These are phyloP conservation scores for Aspergillus fischeri DNA, from an alignment of 2,329 filamentous ascomycete species.

Conservation along the genomic window DNA sequence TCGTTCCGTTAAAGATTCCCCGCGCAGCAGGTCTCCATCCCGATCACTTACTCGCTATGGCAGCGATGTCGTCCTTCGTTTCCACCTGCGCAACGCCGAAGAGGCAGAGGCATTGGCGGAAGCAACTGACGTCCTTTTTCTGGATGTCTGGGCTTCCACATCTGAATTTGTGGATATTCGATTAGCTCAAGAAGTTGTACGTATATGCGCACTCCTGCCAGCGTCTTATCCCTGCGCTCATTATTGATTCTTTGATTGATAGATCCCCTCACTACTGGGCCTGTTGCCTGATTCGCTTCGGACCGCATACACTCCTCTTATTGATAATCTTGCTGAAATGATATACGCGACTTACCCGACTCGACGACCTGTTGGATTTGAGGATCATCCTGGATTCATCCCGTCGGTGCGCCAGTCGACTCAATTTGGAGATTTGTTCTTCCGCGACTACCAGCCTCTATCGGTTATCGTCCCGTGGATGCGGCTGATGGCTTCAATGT, in stretches of 20 bases:
- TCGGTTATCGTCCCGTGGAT: constrained; percentile 88
- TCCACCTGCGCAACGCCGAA: constrained; percentile 66
- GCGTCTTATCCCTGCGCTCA: neutral
- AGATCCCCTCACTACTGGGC: constrained; percentile 69
- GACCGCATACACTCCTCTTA: constrained; percentile 67
- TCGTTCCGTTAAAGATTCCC: constrained; percentile 12
- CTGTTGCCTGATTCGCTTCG: constrained; percentile 73
- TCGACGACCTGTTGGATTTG: constrained; percentile 27
- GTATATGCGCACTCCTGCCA: constrained; percentile 18
- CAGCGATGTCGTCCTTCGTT: constrained; percentile 82
- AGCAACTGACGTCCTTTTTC: constrained; percentile 68
- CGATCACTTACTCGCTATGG: constrained; percentile 57
- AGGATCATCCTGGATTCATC: constrained; percentile 26
- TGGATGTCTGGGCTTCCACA: constrained; percentile 88
- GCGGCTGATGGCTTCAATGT: constrained; percentile 83
- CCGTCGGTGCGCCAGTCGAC: constrained; percentile 29
- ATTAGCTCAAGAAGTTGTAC: constrained; percentile 68
- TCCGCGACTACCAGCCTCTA: constrained; percentile 85
- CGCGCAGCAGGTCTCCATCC: constrained; percentile 23
- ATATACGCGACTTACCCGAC: constrained; percentile 72
- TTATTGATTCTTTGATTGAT: constrained; percentile 3
- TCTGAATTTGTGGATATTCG: constrained; percentile 80
- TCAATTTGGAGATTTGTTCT: constrained; percentile 66
- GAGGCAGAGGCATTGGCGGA: constrained; percentile 70
- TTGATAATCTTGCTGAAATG: constrained; percentile 73